Percentiles rank a stretch among this genome's conserved stretches.
Conservation (phyloP, 805 yeast species). For the Debaryomyces hansenii region DNA sequence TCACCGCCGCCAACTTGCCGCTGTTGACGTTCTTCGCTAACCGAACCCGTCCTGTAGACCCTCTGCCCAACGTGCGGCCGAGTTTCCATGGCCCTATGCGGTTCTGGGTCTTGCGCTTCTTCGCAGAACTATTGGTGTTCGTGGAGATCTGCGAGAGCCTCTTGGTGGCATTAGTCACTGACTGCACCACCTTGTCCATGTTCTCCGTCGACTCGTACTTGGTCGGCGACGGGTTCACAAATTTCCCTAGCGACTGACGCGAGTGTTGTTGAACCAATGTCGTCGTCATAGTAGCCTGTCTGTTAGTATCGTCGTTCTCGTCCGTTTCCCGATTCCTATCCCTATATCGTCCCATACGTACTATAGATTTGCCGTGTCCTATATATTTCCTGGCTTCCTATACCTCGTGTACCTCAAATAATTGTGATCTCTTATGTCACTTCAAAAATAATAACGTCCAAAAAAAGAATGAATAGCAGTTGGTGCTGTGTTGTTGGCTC, state of each 20-base stretch:
- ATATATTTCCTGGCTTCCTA: no score
- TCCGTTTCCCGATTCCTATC: not conserved
- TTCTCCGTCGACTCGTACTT: constrained; percentile 20
- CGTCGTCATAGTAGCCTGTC: constrained; percentile 17
- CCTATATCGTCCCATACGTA: not conserved
- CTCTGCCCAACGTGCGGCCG: constrained; percentile 92
- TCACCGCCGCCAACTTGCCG: constrained; percentile 92
- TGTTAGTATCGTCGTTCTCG: not conserved
- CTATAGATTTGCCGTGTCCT: not conserved
- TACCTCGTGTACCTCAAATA: no score
- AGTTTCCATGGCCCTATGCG: constrained; percentile 95
- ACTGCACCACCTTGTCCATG: constrained; percentile 44
- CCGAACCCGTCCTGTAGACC: constrained; percentile 95
- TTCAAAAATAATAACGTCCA: not conserved
- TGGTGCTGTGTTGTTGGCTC: constrained; percentile 2
- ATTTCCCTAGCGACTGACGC: constrained; percentile 11
- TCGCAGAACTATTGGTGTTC: constrained; percentile 38
- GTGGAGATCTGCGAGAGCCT: constrained; percentile 51
- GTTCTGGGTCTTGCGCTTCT: constrained; percentile 47
- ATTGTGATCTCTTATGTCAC: no score
- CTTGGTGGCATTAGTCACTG: constrained; percentile 47
- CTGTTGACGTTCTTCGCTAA: constrained; percentile 84
- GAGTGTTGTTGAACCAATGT: constrained; percentile 21
- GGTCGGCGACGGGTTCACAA: constrained; percentile 11
- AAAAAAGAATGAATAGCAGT: constrained; percentile 8